phyloP scores from a whole-genome alignment of 2,329 filamentous ascomycete species.

The Penicillium sp. region DNA sequence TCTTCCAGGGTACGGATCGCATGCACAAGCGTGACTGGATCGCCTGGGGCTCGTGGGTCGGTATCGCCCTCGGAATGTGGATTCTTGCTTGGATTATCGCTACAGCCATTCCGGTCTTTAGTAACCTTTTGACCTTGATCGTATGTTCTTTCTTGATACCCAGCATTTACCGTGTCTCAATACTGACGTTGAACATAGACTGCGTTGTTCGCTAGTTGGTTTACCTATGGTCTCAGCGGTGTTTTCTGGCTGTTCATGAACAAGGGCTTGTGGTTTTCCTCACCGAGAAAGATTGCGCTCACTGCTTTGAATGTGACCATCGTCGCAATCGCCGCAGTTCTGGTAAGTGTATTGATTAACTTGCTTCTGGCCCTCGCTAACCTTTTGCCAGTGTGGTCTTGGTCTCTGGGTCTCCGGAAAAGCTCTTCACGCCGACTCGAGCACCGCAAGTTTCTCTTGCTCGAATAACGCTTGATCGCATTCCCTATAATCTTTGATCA shows the following conservation, averaged over 20 bases:
- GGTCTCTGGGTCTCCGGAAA: conserved; percentile 38
- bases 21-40: conserved; percentile 53
- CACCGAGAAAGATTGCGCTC: conserved; percentile 31
- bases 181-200: conserved; percentile 29
- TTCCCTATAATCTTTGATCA: not conserved
- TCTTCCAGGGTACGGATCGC: conserved; percentile 62
- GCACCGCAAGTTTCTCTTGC: conserved; percentile 35
- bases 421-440: conserved; percentile 35
- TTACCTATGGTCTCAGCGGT: conserved; percentile 52
- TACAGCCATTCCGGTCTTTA: conserved; percentile 69
- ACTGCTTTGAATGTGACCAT: conserved; percentile 28
- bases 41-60: conserved; percentile 60
- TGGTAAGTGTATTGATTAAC: conserved; percentile 6
- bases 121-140: conserved; percentile 65
- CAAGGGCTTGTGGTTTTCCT: conserved; percentile 32
- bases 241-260: conserved; percentile 44
- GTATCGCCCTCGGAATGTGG: conserved; percentile 59
- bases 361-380: not conserved
- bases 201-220: conserved; percentile 68
- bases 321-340: conserved; percentile 22
- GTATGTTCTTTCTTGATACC: conserved; percentile 17
- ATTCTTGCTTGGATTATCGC: conserved; percentile 67
- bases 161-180: not conserved
- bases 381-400: conserved; percentile 27
- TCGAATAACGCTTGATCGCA: conserved; percentile 28